phyloP scores from a whole-genome alignment of 176 grass and related monocot species.

The Miscanthus lutarioriparius region DNA sequence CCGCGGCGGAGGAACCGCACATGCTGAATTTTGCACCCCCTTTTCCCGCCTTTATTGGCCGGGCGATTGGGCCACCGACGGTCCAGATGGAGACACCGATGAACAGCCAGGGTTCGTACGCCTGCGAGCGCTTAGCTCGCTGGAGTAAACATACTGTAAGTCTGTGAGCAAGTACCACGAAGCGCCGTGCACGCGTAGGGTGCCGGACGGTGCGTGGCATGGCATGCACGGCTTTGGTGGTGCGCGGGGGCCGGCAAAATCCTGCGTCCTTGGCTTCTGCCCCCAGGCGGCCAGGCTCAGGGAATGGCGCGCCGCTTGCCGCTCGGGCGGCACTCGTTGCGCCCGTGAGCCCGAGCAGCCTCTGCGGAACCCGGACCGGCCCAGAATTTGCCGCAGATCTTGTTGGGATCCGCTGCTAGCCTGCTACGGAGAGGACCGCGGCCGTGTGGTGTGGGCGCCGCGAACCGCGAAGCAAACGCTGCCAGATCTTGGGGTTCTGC shows the following conservation, averaged over 20 bases:
- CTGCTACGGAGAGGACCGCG: neutral
- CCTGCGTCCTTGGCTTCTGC: neutral
- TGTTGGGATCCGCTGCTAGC: neutral
- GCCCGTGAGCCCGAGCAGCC: constrained; percentile 32
- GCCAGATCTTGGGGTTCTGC: constrained; percentile 3
- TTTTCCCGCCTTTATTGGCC: no score
- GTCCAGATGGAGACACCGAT: neutral
- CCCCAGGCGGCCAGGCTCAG: neutral
- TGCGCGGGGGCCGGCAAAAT: neutral
- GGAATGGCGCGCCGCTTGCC: neutral
- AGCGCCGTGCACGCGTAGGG: neutral
- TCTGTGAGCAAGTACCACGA: constrained; percentile 15
- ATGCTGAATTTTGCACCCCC: neutral
- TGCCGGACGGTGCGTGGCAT: neutral
- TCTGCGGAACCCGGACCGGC: constrained; percentile 7
- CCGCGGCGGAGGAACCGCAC: neutral
- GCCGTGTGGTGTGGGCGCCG: neutral
- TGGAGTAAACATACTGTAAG: no score
- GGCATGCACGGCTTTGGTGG: no score
- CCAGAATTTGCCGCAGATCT: constrained; percentile 23
- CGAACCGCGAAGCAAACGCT: neutral
- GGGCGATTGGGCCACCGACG: no score
- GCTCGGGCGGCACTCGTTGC: neutral
- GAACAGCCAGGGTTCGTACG: no score
- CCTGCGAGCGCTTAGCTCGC: no score